phyloP scores from a whole-genome alignment of 805 yeast genomes.

The Isabelozyma gotoi region DNA sequence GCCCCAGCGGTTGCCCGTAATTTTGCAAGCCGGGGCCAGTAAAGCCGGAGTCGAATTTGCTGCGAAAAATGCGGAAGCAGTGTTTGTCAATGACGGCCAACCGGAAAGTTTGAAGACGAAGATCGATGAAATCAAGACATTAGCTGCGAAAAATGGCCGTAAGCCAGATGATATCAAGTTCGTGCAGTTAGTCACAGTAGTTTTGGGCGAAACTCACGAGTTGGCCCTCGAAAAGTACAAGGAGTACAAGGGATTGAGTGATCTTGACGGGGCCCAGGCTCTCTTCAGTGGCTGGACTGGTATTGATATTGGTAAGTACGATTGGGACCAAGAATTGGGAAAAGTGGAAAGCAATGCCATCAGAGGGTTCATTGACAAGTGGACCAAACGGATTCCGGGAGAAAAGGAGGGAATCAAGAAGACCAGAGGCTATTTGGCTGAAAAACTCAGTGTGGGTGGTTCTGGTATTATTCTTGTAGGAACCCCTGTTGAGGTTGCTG shows the following conservation, averaged over 20 bases:
- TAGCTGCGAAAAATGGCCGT: slow-evolving; percentile 36
- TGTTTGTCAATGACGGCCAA: slow-evolving; percentile 35
- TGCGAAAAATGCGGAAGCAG: slow-evolving; percentile 43
- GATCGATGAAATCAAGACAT: slow-evolving; percentile 26
- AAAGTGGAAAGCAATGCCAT: slow-evolving; percentile 32
- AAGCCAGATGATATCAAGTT: slow-evolving; percentile 35
- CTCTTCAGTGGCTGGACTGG: slow-evolving; percentile 43
- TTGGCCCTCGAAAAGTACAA: slow-evolving; percentile 39
- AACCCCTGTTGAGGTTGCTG: slow-evolving; percentile 36
- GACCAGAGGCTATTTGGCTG: slow-evolving; percentile 24
- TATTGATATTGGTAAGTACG: slow-evolving; percentile 34
- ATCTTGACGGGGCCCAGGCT: slow-evolving; percentile 40
- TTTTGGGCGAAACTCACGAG: slow-evolving; percentile 43
- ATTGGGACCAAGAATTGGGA: slow-evolving; percentile 29
- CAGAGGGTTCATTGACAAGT: slow-evolving; percentile 27
- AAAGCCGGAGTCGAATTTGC: slow-evolving; percentile 42
- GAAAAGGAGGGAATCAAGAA: slow-evolving; percentile 17
- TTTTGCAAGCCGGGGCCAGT: slow-evolving; percentile 47
- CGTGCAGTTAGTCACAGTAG: slow-evolving; percentile 32
- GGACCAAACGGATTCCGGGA: slow-evolving; percentile 32
- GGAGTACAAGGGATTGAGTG: slow-evolving; percentile 31
- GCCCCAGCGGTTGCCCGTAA: slow-evolving; percentile 43
- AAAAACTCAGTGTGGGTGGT: slow-evolving; percentile 25
- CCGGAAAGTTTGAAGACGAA: slow-evolving; percentile 28
- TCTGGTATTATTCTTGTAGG: slow-evolving; percentile 36